Base-by-base conservation (phyloP, 805 yeast species). In the Monosporozyma aquatica region DNA sequence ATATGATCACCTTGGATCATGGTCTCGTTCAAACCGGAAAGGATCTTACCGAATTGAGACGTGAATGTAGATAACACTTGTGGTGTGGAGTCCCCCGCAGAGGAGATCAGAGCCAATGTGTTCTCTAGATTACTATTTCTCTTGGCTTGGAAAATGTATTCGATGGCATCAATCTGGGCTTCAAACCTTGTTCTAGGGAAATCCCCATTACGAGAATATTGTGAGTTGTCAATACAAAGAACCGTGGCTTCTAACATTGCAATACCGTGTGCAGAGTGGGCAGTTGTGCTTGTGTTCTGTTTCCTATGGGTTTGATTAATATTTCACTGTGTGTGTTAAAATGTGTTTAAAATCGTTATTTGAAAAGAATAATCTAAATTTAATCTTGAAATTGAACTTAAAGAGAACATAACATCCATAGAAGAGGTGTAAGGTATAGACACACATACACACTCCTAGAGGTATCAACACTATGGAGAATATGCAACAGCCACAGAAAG, bases 171-270 rank as follows among this genome's bases (percentile, higher is more conserved):
- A 47, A 84, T 70, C 65, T 92, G 96, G 1, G 97, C 96, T 49
- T 84, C 94, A 59, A 80, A 89, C 56, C 98, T 74, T 13, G 89
- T 80, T 14, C 94, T 78, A 28, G 84, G 74, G 57, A 81, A 92
- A 63, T 92, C 98, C 25, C 97, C 98, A 61, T 92, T 92, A 56
- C 98, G 75, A 77, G 89, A 84, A 64, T 74, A 90, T 68, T 92
- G 98, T 41, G 96, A 87, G 71, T 87, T 90, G 70, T 92, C 99
- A 58, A 92, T 75, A 57, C 87, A 86, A 48, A 92, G 76, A 83
- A 92, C 89, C 13, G 96, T 84, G 49, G 97, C 97, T 67, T 92
- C 98, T 56, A 89, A 75, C 49, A 82, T 32, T 18, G 23, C 11
- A 7, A 17, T 30, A 6, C 7, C 9, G 33, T 10, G 21, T n/a